Base-by-base conservation (phyloP, 169 alveolate species). In the Eimeria tenella region DNA sequence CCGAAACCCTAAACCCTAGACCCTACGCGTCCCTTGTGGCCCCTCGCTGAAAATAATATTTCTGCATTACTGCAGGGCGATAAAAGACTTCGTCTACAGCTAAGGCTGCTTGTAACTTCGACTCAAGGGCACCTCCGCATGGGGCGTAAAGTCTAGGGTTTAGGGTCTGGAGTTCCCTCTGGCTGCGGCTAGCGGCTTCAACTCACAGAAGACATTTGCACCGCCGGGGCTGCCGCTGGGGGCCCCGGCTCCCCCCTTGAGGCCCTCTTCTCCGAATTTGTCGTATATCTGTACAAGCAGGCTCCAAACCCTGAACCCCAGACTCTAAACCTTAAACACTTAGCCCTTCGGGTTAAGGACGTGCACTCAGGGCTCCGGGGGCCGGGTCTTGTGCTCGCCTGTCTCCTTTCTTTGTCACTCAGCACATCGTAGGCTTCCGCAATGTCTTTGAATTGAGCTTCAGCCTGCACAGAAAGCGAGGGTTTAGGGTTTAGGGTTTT, bases 341-440 rank as follows among this genome's bases (percentile, higher is more conserved):
- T 2, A 1, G 42, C 4, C 42, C 42, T 31, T 31, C 42, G 42
- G 42, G 42, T 31, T 31, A 31, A 31, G 42, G 42, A 31, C 2
- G 42, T 31, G 42, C 0, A 31, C 42, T 31, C 42, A 31, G 42
- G 42, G 42, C 42, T 31, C 42, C 0, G 42, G 42, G 42, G 42
- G 42, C 42, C 42, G 0, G 42, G 42, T 31, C 42, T 31, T 31
- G 42, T 31, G 42, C 56, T 31, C 83, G 19, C 50, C 62, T 79
- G 68, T 93, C 98, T 95, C 94, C 98, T 97, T 58, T 97, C 96
- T 56, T 97, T 95, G 94, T 98, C 99, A 23, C 98, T 95, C 55
- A 98, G 96, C 4, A 98, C 98, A 73, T 97, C 97, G 93, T 98
- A 98, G 17, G 99, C 99, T 94, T 98, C 99, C 49, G 98, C 97